A percentile compares a stretch with the other conserved stretches of the same genome.
phyloP scores from a whole-genome alignment of 768 basidiomycete genomes.

The Mycena rebaudengoi region DNA sequence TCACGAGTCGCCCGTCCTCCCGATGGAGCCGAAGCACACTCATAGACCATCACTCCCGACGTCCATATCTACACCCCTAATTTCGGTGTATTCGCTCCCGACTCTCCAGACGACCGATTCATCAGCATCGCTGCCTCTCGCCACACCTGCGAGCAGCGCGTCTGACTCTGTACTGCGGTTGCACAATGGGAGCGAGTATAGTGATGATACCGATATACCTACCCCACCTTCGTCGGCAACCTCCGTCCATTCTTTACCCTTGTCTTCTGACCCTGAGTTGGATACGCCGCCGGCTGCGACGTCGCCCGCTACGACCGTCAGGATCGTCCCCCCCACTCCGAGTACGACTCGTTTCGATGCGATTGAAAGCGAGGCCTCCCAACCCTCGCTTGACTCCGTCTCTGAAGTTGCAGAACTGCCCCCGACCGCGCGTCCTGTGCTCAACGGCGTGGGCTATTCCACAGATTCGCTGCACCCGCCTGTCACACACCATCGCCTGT shows the following conservation, averaged over 20 bases:
- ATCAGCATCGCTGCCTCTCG: constrained; percentile 44
- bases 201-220: constrained; percentile 21
- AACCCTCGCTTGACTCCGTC: constrained; percentile 12
- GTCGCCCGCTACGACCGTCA: constrained; percentile 21
- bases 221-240: constrained; percentile 25
- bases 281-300: constrained; percentile 22
- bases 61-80: constrained; percentile 51
- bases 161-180: constrained; percentile 23
- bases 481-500: constrained; percentile 7
- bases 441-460: background rate
- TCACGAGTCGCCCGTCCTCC: constrained; percentile 28
- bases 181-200: constrained; percentile 15
- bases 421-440: background rate
- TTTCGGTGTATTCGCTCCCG: constrained; percentile 42
- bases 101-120: constrained; percentile 35
- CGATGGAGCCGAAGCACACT: constrained; percentile 23
- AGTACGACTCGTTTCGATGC: constrained; percentile 4
- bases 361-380: background rate
- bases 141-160: constrained; percentile 23
- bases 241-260: constrained; percentile 20
- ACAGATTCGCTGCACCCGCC: constrained; percentile 27
- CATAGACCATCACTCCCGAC: constrained; percentile 40
- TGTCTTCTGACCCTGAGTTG: constrained; percentile 5
- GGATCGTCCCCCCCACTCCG: constrained; percentile 23
- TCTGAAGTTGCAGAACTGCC: constrained; percentile 3